Conservation (phyloP, 768 basidiomycete genomes). For the Boletus patriciae region DNA sequence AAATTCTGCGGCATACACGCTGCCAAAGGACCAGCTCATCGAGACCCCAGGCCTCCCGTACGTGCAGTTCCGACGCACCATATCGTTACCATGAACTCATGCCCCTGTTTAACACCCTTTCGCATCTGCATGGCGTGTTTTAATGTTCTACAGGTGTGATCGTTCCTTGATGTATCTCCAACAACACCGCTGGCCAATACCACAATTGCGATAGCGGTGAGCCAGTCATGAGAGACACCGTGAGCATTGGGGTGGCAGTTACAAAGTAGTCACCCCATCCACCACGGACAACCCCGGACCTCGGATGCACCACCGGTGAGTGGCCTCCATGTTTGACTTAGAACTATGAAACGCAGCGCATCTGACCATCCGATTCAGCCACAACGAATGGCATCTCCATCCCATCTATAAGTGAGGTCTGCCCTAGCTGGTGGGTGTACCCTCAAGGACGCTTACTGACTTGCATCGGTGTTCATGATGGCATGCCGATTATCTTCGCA, state of each 20-base stretch:
- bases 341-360: neutral
- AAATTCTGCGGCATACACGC: slow-evolving; percentile 14
- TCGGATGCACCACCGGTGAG: slow-evolving; percentile 47
- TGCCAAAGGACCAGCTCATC: slow-evolving; percentile 15
- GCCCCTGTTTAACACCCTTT: slow-evolving; percentile 17
- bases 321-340: neutral
- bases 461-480: neutral
- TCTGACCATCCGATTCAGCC: slow-evolving; percentile 18
- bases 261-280: slow-evolving; percentile 59
- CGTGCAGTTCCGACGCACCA: neutral
- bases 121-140: slow-evolving; percentile 21
- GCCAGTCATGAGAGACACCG: slow-evolving; percentile 55
- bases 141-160: neutral
- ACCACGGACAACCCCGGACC: slow-evolving; percentile 67
- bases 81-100: neutral
- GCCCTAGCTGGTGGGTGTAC: slow-evolving; percentile 14
- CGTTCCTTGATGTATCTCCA: neutral
- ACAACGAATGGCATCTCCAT: slow-evolving; percentile 41
- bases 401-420: slow-evolving; percentile 19
- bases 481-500: slow-evolving; percentile 15
- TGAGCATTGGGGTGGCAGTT: slow-evolving; percentile 31
- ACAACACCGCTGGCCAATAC: slow-evolving; percentile 37
- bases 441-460: slow-evolving; percentile 1
- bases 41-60: slow-evolving; percentile 31
- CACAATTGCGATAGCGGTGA: slow-evolving; percentile 47